These are phyloP conservation scores for Perilla frutescens DNA, from an alignment of 257 asterid genomes.

Conservation along the genomic window DNA sequence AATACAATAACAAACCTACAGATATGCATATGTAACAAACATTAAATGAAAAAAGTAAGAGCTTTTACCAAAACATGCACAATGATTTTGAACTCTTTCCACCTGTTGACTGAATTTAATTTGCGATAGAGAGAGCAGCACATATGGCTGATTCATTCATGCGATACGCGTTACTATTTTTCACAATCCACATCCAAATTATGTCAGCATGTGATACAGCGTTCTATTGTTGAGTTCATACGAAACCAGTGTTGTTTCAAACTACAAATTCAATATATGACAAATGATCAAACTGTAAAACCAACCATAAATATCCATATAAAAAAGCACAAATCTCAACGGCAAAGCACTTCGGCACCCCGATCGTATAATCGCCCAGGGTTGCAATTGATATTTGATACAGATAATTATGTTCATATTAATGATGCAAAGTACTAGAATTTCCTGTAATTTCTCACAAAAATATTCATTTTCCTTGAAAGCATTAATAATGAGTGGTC, in stretches of 20 bases:
- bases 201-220: neutral
- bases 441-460: conserved; percentile 5
- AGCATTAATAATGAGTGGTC: conserved; percentile 6
- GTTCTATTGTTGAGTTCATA: neutral
- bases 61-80: neutral
- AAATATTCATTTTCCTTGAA: neutral
- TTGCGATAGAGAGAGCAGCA: neutral
- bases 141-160: too few relatives aligned
- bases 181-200: neutral
- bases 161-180: neutral
- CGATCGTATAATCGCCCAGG: neutral
- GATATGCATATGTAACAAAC: neutral
- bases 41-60: too few relatives aligned
- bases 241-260: neutral
- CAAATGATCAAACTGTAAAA: neutral
- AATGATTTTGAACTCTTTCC: neutral
- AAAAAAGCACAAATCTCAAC: conserved; percentile 10
- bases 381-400: neutral
- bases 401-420: neutral
- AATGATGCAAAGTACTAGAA: conserved; percentile 3
- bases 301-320: conserved; percentile 12
- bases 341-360: conserved; percentile 1
- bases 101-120: too few relatives aligned
- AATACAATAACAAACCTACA: neutral
- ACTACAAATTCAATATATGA: conserved; percentile 3